Conservation (phyloP, 1,284 basidiomycete species). For the Ceratorhiza oryzae-sativae region DNA sequence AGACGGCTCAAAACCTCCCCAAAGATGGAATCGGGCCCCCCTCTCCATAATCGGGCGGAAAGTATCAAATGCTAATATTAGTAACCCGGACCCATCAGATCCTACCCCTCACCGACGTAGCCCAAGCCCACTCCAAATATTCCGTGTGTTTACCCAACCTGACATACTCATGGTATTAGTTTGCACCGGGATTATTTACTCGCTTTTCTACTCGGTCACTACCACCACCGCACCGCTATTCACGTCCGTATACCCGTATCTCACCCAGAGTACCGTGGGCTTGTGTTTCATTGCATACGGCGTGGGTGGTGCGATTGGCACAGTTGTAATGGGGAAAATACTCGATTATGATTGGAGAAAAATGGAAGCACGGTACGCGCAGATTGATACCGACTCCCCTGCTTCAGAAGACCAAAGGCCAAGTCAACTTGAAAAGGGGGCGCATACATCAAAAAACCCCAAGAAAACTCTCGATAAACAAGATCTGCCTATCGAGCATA, state of each 20-base stretch:
- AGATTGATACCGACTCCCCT: conserved; percentile 15
- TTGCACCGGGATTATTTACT: conserved; percentile 64
- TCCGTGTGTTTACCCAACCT: conserved; percentile 63
- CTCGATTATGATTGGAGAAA: conserved; percentile 47
- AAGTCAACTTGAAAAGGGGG: conserved; percentile 38
- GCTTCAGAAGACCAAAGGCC: conserved; percentile 1
- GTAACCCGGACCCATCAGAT: conserved; percentile 45
- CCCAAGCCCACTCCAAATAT: conserved; percentile 47
- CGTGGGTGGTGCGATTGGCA: conserved; percentile 46
- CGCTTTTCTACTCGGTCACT: conserved; percentile 69
- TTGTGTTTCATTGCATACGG: conserved; percentile 75
- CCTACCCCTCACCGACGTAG: conserved; percentile 3
- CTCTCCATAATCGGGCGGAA: conserved; percentile 14
- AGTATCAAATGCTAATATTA: conserved; percentile 43
- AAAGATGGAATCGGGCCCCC: conserved; percentile 50
- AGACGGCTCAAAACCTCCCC: conserved; percentile 48
- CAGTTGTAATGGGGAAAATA: conserved; percentile 46
- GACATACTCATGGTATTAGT: conserved; percentile 70
- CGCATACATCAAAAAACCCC: conserved; percentile 17
- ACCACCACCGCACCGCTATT: conserved; percentile 73
- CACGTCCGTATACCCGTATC: conserved; percentile 62
- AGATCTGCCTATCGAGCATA: conserved; percentile 48
- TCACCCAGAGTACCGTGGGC: conserved; percentile 69
- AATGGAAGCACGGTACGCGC: conserved; percentile 30
- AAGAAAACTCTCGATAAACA: conserved; percentile 40